Evolutionary conservation across 73 alveolate species (phyloP), one percentile per base, ranked within the genome.

Genomic region (Loxodes magnus): DNA sequence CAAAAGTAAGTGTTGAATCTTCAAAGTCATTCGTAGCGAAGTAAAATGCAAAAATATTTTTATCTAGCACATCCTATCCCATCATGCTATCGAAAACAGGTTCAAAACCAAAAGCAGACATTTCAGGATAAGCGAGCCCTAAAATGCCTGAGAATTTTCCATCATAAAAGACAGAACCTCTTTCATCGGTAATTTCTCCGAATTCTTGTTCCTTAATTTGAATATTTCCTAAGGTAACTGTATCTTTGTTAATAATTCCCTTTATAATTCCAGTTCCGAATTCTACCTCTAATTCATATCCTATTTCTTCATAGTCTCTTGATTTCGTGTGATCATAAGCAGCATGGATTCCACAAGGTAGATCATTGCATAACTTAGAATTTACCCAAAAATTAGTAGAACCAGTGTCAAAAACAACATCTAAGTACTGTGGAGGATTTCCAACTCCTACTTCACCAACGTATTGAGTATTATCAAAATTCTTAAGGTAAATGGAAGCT

Each of bases 371-470:
- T 19, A 23, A 28, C 28, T 30, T 28, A 14, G 89, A 74, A 5
- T 71, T 67, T 15, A 74, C 57, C 74, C 74, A 69, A 15, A 71
- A 41, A 33, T 74, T 74, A 6, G 80, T 69, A 27, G 61, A 20
- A 23, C 89, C 89, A 3, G 89, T 81, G 52, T 81, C 94, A 64
- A 81, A 81, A 12, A 78, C 76, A 16, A 76, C 94, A 14, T 52
- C 68, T 4, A 70, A 14, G 2, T 55, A 35, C 51, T 61, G 64
- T 20, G 75, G 71, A 6, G 90, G 90, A 29, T 54, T 60, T 16
- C 90, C 90, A 31, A 75, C 62, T 42, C 71, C 70, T 2, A 75
- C 35, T 23, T 21, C 29, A 16, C 82, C 84, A 37, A 56, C 54
- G 42, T 51, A 70, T 56, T 58, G 63, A 15, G 73, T 38, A 51